phyloP scores from a whole-genome alignment of 2,329 filamentous ascomycete species.

The Dactylellina parvicollis region DNA sequence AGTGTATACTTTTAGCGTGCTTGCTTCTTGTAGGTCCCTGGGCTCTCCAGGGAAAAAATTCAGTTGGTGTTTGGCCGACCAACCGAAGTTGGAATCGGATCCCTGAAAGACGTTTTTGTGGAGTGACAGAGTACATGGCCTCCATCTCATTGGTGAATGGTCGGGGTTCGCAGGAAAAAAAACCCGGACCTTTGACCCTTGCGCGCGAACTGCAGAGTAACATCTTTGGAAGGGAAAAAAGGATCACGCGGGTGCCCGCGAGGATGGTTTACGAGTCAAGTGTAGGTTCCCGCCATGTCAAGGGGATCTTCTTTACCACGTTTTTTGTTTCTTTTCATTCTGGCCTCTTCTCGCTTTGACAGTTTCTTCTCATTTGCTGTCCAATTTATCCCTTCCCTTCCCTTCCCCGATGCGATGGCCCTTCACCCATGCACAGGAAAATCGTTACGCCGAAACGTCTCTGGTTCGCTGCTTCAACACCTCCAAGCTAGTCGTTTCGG shows the following conservation, averaged over 20 bases:
- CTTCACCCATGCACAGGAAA: slow-evolving; percentile 40
- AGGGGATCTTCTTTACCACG: slow-evolving; percentile 28
- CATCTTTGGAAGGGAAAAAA: neutral
- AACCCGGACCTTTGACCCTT: too few species aligned
- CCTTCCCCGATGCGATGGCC: slow-evolving; percentile 14
- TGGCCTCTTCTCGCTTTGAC: too few species aligned
- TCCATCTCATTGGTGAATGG: slow-evolving; percentile 40
- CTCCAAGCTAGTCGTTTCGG: slow-evolving; percentile 39
- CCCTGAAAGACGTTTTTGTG: slow-evolving; percentile 45
- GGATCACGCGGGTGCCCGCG: neutral
- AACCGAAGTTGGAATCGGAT: slow-evolving; percentile 43
- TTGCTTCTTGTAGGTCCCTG: slow-evolving; percentile 26
- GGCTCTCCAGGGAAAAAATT: slow-evolving; percentile 29
- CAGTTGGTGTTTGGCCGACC: slow-evolving; percentile 39
- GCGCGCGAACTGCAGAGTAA: too few species aligned
- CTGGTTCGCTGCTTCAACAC: neutral
- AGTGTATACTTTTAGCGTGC: slow-evolving; percentile 42
- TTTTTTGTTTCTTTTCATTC: slow-evolving; percentile 23
- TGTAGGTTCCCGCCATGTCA: slow-evolving; percentile 25
- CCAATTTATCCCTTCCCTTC: slow-evolving; percentile 19
- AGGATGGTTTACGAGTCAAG: slow-evolving; percentile 3
- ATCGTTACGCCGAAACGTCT: slow-evolving; percentile 51
- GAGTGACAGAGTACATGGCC: slow-evolving; percentile 42
- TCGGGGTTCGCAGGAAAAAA: too few species aligned
- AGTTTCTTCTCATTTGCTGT: slow-evolving; percentile 28